phyloP scores from a whole-genome alignment of 2,329 filamentous ascomycete species.

The Fusarium hainanense region DNA sequence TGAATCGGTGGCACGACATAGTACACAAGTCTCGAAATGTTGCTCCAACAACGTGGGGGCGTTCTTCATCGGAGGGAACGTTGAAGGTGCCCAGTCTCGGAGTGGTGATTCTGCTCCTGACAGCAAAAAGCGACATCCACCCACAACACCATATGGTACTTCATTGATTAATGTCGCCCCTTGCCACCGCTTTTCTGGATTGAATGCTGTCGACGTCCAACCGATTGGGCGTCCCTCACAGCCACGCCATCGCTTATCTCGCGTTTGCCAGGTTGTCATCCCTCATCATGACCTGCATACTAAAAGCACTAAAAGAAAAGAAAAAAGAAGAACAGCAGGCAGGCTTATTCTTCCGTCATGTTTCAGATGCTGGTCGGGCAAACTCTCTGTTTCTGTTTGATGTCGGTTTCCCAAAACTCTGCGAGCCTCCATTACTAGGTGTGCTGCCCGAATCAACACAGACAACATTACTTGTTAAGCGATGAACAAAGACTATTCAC shows the following conservation, averaged over 20 bases:
- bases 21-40: constrained; percentile 16
- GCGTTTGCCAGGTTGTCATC: constrained; percentile 33
- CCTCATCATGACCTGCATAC: constrained; percentile 38
- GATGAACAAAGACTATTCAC: neutral
- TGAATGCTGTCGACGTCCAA: constrained; percentile 41
- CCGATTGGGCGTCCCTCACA: constrained; percentile 40
- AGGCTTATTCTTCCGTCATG: neutral
- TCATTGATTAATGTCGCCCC: constrained; percentile 35
- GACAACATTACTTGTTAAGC: neutral
- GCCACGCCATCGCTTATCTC: constrained; percentile 45
- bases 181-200: constrained; percentile 34
- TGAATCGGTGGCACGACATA: constrained; percentile 15
- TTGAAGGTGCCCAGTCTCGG: constrained; percentile 32
- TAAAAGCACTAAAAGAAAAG: constrained; percentile 7
- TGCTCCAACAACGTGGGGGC: constrained; percentile 30
- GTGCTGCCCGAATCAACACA: neutral
- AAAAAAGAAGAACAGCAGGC: neutral
- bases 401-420: neutral
- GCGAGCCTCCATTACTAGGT: neutral
- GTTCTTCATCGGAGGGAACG: constrained; percentile 25
- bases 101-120: constrained; percentile 32
- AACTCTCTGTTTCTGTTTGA: neutral
- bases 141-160: constrained; percentile 27
- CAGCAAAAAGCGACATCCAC: constrained; percentile 40
- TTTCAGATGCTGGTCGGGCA: neutral